A percentile compares a stretch with the other conserved stretches of the same genome.
Conservation (phyloP, 768 basidiomycete genomes). For the Suillus lakei region DNA sequence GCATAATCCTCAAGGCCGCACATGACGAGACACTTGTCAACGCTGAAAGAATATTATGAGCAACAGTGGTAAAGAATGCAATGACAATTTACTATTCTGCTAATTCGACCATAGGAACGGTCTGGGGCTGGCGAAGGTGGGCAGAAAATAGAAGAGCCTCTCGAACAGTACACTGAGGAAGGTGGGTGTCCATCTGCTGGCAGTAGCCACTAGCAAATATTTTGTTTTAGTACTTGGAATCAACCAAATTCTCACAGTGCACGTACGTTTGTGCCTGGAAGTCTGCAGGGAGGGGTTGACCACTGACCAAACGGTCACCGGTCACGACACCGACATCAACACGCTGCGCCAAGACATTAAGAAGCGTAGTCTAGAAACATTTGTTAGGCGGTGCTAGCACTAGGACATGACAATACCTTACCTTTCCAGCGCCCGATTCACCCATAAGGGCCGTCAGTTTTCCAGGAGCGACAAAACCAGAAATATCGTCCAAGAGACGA, state of each 20-base stretch:
- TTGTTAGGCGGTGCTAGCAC: slow-evolving; percentile 38
- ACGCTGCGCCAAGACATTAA: slow-evolving; percentile 74
- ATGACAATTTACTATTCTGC: slow-evolving; percentile 51
- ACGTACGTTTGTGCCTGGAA: slow-evolving; percentile 56
- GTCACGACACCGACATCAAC: slow-evolving; percentile 71
- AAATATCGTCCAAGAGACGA: slow-evolving; percentile 74
- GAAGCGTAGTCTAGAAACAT: slow-evolving; percentile 68
- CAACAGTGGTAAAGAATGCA: neutral
- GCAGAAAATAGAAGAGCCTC: slow-evolving; percentile 89
- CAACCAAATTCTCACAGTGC: slow-evolving; percentile 74
- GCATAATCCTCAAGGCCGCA: slow-evolving; percentile 84
- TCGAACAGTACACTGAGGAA: slow-evolving; percentile 80
- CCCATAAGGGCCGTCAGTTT: slow-evolving; percentile 92
- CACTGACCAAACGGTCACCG: slow-evolving; percentile 70
- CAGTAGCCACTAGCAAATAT: slow-evolving; percentile 26
- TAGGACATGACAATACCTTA: slow-evolving; percentile 6
- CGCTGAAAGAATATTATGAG: slow-evolving; percentile 24
- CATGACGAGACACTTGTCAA: slow-evolving; percentile 83
- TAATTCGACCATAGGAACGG: slow-evolving; percentile 73
- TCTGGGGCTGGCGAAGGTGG: slow-evolving; percentile 76
- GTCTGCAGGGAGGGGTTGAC: slow-evolving; percentile 60
- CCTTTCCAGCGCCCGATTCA: slow-evolving; percentile 72
- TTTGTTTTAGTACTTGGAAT: slow-evolving; percentile 28
- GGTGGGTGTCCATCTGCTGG: slow-evolving; percentile 86
- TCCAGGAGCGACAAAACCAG: slow-evolving; percentile 84